A percentile compares a stretch with the other conserved stretches of the same genome.
phyloP scores from a whole-genome alignment of 1,139 yeast species.

The Kurtzmaniella quercitrusa region DNA sequence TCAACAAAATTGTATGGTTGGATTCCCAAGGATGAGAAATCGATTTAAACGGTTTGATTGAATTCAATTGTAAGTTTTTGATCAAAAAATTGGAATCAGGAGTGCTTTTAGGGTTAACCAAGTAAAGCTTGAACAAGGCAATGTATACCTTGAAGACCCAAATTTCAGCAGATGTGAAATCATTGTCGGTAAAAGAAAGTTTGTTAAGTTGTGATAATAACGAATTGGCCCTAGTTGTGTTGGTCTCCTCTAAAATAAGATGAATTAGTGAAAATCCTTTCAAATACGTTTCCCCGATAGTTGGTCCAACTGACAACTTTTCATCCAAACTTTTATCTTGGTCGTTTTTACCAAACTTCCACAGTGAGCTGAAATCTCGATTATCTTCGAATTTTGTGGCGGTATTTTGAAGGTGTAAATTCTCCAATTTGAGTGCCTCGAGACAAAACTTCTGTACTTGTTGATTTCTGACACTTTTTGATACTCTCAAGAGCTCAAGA shows the following conservation, averaged over 20 bases:
- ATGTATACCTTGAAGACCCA: slow-evolving; percentile 23
- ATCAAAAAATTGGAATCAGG: slow-evolving; percentile 23
- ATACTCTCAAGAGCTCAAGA: slow-evolving; percentile 30
- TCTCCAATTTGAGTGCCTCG: slow-evolving; percentile 1
- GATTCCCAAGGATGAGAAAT: slow-evolving; percentile 16
- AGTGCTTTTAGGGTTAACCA: slow-evolving; percentile 19
- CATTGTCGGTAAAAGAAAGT: slow-evolving; percentile 13
- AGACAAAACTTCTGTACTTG: slow-evolving; percentile 6
- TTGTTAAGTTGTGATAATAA: slow-evolving; percentile 25
- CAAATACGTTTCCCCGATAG: slow-evolving; percentile 12
- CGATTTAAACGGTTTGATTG: slow-evolving; percentile 13
- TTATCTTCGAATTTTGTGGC: slow-evolving; percentile 30
- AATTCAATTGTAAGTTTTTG: slow-evolving; percentile 28
- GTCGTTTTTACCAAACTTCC: slow-evolving; percentile 41
- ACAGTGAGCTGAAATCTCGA: slow-evolving; percentile 43
- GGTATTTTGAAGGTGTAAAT: slow-evolving; percentile 7
- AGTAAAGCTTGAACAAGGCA: slow-evolving; percentile 21
- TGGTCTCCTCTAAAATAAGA: slow-evolving; percentile 15
- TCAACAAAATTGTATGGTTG: slow-evolving; percentile 18
- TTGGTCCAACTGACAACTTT: slow-evolving; percentile 12
- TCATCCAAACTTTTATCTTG: slow-evolving; percentile 10
- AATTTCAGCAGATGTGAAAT: slow-evolving; percentile 16
- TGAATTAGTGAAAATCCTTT: slow-evolving; percentile 26
- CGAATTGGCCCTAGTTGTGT: slow-evolving; percentile 11
- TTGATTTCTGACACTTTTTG: slow-evolving; percentile 34